Percentiles rank a stretch among this genome's conserved stretches.
Conservation (phyloP, 169 alveolate genomes). For the Plasmodium knowlesi region DNA sequence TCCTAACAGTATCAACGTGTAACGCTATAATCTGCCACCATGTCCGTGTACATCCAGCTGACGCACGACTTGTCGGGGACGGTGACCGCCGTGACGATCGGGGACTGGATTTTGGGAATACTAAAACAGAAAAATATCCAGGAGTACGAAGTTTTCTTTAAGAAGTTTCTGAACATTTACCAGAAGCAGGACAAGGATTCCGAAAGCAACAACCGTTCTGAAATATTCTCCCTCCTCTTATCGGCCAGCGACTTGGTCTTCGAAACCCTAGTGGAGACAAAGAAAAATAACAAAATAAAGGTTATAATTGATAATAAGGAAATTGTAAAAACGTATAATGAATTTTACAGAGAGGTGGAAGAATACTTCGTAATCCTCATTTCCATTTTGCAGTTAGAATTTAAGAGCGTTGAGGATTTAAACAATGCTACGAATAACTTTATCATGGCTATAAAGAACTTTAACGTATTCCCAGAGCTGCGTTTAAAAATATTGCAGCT, state of each 20-base stretch:
- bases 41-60: conserved; percentile 83
- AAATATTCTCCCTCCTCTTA: conserved; percentile 79
- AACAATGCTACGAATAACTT: conserved; percentile 82
- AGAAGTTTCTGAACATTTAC: conserved; percentile 80
- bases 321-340: conserved; percentile 24
- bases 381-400: conserved; percentile 82
- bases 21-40: background rate
- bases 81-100: conserved; percentile 84
- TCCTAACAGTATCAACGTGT: too few relatives aligned
- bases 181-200: conserved; percentile 83
- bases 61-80: conserved; percentile 85
- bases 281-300: conserved; percentile 77
- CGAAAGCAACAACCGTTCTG: conserved; percentile 80
- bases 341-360: conserved; percentile 77
- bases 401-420: conserved; percentile 80
- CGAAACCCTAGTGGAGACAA: conserved; percentile 81
- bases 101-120: conserved; percentile 83
- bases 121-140: conserved; percentile 78
- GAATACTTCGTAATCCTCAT: conserved; percentile 84
- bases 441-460: conserved; percentile 76
- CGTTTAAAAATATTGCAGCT: conserved; percentile 79
- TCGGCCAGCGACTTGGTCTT: conserved; percentile 81
- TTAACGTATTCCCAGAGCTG: conserved; percentile 78
- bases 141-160: conserved; percentile 78
- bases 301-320: conserved; percentile 75